phyloP scores from a whole-genome alignment of 257 asterid species.

The Solanum bulbocastanum region DNA sequence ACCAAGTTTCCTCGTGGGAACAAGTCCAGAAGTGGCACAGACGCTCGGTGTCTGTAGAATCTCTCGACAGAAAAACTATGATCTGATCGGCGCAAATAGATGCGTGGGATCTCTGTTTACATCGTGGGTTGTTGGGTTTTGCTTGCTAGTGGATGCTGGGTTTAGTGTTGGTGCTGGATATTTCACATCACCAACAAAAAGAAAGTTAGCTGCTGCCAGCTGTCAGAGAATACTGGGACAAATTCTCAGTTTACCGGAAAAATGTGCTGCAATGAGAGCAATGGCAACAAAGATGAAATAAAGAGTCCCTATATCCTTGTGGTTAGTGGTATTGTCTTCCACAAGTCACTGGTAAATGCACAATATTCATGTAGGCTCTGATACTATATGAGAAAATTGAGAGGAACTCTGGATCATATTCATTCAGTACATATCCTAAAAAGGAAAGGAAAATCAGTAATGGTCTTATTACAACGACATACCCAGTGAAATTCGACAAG shows the following conservation, averaged over 20 bases:
- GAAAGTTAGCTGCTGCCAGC: not conserved
- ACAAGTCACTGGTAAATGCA: too few relatives aligned
- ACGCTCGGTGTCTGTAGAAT: not conserved
- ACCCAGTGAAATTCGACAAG: too few relatives aligned
- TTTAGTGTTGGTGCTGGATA: not conserved
- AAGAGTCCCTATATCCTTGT: too few relatives aligned
- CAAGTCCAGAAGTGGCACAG: not conserved
- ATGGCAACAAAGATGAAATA: not conserved
- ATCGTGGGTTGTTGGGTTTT: not conserved
- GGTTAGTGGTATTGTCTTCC: too few relatives aligned
- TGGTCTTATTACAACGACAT: too few relatives aligned
- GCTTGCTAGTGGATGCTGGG: not conserved
- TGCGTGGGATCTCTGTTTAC: not conserved
- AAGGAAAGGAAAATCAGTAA: too few relatives aligned
- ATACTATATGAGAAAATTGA: too few relatives aligned
- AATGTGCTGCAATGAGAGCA: not conserved
- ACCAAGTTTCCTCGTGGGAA: not conserved
- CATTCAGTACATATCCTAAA: too few relatives aligned
- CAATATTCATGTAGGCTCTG: too few relatives aligned
- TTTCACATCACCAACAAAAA: not conserved
- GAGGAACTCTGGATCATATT: too few relatives aligned
- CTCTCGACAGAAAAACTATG: not conserved
- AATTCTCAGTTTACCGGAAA: not conserved
- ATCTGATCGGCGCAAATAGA: not conserved
- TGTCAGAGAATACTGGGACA: not conserved